A percentile compares a stretch with the other conserved stretches of the same genome.
phyloP scores from a whole-genome alignment of 768 basidiomycete species.

The Rhizopogon sp. region DNA sequence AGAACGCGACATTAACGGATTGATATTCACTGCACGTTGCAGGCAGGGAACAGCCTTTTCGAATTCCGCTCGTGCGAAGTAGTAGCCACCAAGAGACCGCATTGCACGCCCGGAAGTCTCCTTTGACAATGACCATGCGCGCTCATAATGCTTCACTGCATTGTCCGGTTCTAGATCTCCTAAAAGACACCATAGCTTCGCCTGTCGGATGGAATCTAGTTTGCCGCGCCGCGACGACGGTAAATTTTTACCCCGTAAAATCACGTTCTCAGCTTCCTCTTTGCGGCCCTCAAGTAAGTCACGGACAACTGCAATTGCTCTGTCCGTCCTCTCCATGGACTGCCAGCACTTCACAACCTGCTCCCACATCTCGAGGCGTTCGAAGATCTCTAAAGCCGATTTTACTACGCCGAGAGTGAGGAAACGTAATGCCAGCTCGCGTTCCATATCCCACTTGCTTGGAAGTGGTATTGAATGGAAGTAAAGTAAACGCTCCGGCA shows the following conservation, averaged over 20 bases:
- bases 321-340: constrained; percentile 72
- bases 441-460: constrained; percentile 90
- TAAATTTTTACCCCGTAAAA: constrained; percentile 52
- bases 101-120: constrained; percentile 85
- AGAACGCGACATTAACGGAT: constrained; percentile 79
- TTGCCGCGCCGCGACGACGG: constrained; percentile 35
- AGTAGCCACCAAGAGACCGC: constrained; percentile 83
- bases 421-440: constrained; percentile 82
- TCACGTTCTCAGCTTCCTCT: constrained; percentile 74
- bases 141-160: constrained; percentile 70
- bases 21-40: constrained; percentile 75
- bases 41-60: constrained; percentile 60
- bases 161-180: constrained; percentile 83
- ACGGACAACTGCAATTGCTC: constrained; percentile 74
- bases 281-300: constrained; percentile 83
- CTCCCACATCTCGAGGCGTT: constrained; percentile 98
- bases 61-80: constrained; percentile 69
- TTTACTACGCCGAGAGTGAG: constrained; percentile 81
- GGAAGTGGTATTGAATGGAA: constrained; percentile 82
- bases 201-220: constrained; percentile 68
- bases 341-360: constrained; percentile 89
- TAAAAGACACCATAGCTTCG: constrained; percentile 92
- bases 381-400: constrained; percentile 91
- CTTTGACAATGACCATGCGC: constrained; percentile 79
- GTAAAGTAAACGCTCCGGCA: constrained; percentile 72